Evolutionary conservation across 768 basidiomycete species (phyloP).

Genomic region (Phylloporus sp.): DNA sequence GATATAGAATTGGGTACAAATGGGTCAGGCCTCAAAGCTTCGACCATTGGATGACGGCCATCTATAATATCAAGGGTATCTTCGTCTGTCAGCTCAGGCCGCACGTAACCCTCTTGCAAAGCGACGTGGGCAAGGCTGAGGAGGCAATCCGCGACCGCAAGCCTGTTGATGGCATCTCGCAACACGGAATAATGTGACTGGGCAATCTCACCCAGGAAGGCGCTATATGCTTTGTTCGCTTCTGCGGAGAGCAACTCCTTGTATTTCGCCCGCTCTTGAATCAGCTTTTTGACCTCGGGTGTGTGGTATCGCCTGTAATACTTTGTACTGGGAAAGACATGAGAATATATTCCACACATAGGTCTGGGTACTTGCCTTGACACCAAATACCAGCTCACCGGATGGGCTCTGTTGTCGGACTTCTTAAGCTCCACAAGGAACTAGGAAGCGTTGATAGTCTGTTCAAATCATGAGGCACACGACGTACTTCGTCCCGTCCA

Average conservation of each 20-base stretch:
- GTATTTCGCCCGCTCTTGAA: constrained; percentile 71
- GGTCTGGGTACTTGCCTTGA: constrained; percentile 45
- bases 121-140: constrained; percentile 81
- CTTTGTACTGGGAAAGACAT: constrained; percentile 56
- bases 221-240: constrained; percentile 58
- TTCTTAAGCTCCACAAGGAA: constrained; percentile 78
- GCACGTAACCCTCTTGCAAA: constrained; percentile 68
- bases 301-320: constrained; percentile 69
- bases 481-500: constrained; percentile 63
- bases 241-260: constrained; percentile 69
- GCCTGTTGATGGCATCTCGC: constrained; percentile 71
- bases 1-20: constrained; percentile 81
- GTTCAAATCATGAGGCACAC: not conserved
- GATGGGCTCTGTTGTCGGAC: constrained; percentile 43
- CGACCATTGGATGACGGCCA: constrained; percentile 95
- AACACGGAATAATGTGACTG: constrained; percentile 65
- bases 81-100: constrained; percentile 69
- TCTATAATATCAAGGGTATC: constrained; percentile 67
- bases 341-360: not conserved
- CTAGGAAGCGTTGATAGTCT: constrained; percentile 33
- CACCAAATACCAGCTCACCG: constrained; percentile 58
- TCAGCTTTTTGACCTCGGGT: constrained; percentile 54
- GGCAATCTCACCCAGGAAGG: constrained; percentile 69
- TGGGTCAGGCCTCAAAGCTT: constrained; percentile 69
- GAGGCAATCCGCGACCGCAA: constrained; percentile 85